Percentiles rank a stretch among this genome's conserved stretches.
phyloP scores from a whole-genome alignment of 1,139 yeast species.

The Yamadazyma membranifaciens region DNA sequence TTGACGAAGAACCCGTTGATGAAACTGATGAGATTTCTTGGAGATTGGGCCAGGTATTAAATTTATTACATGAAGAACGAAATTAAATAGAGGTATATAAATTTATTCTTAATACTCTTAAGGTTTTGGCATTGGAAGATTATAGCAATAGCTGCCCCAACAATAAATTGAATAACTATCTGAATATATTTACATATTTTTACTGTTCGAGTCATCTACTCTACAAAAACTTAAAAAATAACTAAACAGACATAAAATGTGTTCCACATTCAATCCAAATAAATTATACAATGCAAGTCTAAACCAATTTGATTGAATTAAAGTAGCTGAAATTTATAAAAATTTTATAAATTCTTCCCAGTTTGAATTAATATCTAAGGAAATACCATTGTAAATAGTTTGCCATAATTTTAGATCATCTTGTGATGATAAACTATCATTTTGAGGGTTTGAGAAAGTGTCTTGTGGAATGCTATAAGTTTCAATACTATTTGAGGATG shows the following conservation, averaged over 20 bases:
- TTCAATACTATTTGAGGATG: slow-evolving; percentile 2
- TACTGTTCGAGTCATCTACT: no score
- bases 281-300: no score
- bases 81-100: neutral
- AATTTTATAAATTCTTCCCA: slow-evolving; percentile 8
- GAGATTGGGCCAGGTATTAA: slow-evolving; percentile 15
- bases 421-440: neutral
- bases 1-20: slow-evolving; percentile 5
- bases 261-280: no score
- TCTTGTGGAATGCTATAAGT: slow-evolving; percentile 8
- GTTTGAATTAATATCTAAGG: slow-evolving; percentile 8
- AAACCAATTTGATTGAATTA: no score
- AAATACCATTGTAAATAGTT: slow-evolving; percentile 5
- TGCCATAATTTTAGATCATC: slow-evolving; percentile 8
- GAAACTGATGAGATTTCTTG: slow-evolving; percentile 11
- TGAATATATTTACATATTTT: no score
- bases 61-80: slow-evolving; percentile 7
- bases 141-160: no score
- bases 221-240: no score
- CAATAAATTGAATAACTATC: no score
- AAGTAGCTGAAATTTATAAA: neutral
- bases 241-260: no score
- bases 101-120: no score
- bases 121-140: no score
- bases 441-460: no score